Base-by-base conservation (phyloP, 306 rosid species). In the Dicorynia guianensis region DNA sequence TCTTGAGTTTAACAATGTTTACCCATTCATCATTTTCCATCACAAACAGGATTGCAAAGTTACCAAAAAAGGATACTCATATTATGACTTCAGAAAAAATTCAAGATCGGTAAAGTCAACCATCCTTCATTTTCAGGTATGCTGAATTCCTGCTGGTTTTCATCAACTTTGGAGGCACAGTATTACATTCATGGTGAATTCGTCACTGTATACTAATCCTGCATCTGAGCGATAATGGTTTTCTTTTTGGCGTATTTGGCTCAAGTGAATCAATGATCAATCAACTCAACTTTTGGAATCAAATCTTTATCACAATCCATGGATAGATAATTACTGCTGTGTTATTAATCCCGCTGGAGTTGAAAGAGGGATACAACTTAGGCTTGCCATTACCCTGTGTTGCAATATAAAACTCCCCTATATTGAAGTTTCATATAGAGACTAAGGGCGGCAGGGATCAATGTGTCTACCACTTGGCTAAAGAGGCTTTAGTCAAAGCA, bases 111-210 rank as follows among this genome's bases (percentile, higher is more conserved):
- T 83, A 62, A 89, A 92, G 77, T 88, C 97, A 53, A 88, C 91
- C 56, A 89, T 92, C 83, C 97, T 89, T 77, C 97, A 92, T 72
- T 89, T 91, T 83, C 97, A 89, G 96, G 96, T 89, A 58, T 48
- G 81, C 70, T 43, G 17, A 52, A 15, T 47, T 14, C 72, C 34
- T 17, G 56, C 35, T 63, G 57, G 53, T 69, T 55, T 81, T 14
- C 39, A 30, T 81, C 8, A 20, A 38, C 15, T n/a, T 69, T 38
- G 49, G 69, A 58, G 8, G 58, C 11, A 15, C 17, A 15, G 4
- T 52, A 30, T 17, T 17, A 18, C 7, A 11, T 52, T 15, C 58
- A 17, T n/a, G 55, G 15, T 15, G 58, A 52, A n/a, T 52, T 52
- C 5, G 1, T 52, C 7, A 52, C 4, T 52, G 30, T 18, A 52